Evolutionary conservation across 208 protist species (phyloP), one percentile per base, ranked within the genome.

Genomic region (Leishmania tarentolae): DNA sequence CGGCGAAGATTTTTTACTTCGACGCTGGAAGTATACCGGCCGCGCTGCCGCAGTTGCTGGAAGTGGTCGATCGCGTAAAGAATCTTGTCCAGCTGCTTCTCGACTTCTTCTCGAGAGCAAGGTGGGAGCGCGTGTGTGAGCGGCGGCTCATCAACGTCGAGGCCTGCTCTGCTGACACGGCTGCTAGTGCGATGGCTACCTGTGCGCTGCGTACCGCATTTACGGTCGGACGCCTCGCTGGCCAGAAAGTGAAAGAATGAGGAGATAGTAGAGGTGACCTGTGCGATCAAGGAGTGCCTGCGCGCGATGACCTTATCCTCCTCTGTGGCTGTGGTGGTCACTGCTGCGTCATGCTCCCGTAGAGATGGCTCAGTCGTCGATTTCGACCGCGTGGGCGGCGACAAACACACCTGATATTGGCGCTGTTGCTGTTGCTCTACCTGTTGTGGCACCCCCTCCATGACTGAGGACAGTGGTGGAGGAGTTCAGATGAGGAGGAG

Each of bases 1-100:
- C 87, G 86, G 40, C 91, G 90, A 31, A 96, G 82, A 50, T 86
- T 88, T 31, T 37, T 3, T 63, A 96, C 86, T 78, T 96, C 92
- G 35, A 82, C 76, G 53, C 80, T 52, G 19, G 91, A 85, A 56
- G 94, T 90, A 77, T 88, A 85, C 11, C 78, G 83, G 2, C 81
- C 79, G 21, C 80, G 81, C 19, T 65, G 71, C 73, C 88, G 84
- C 46, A 95, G 80, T 42, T 83, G 83, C 78, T 90, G 83, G 31
- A 94, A 86, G 52, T 87, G 87, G 21, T 57, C 59, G 46, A 91
- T 86, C 46, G 88, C 84, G 68, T 89, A 78, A n/a, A 92, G 81
- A 37, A 94, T 88, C 17, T 82, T 74, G 31, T 94, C 87, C 19
- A 94, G 82, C 73, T 90, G 88, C 79, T 86, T 86, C 19, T 94